Evolutionary conservation across 2,329 filamentous ascomycete genomes (phyloP), one percentile per base, ranked within the genome.

Genomic region (Paraconiothyrium sp.): DNA sequence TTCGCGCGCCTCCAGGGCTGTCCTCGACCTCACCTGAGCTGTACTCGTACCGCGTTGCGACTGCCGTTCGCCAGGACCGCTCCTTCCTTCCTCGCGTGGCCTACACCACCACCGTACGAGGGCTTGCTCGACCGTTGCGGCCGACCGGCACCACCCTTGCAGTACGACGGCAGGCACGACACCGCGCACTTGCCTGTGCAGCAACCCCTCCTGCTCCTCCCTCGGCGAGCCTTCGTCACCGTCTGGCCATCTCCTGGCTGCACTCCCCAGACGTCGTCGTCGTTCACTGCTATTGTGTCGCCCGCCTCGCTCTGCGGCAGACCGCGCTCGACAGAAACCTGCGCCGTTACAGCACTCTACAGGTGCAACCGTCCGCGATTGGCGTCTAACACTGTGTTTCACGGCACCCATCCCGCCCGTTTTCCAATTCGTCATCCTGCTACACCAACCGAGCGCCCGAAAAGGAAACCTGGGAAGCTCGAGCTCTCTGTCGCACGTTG

Each of bases 91-190:
- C 58, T 67, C 69, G 68, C 68, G 70, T 67, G 67, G 56, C 49
- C 59, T n/a, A 14, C 20, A 20, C 20, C 20, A 20, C 20, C 20
- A 20, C 20, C 20, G 20, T 20, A 64, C 63, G 68, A 52, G 65
- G 61, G 64, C 50, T 16, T 43, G 34, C 49, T 39, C 59, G 60
- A 68, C 72, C 72, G 72, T 75, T 76, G 72, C 65, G 64, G 60
- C 32, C 51, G 60, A 60, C 70, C 72, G 64, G 71, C 68, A 67
- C 68, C 62, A 72, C 69, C 74, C 76, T 77, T 75, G 74, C 72
- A 68, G 65, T 47, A 64, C 56, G 54, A 49, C 50, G 20, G 47
- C 50, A 41, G 35, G 51, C 58, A 51, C 50, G 35, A 44, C 51
- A 32, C 54, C 7, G 51, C 48, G 48, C 63, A 59, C 64, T 57